phyloP scores from a whole-genome alignment of 352 stramenopile genomes.

The Phytopythium montanum region DNA sequence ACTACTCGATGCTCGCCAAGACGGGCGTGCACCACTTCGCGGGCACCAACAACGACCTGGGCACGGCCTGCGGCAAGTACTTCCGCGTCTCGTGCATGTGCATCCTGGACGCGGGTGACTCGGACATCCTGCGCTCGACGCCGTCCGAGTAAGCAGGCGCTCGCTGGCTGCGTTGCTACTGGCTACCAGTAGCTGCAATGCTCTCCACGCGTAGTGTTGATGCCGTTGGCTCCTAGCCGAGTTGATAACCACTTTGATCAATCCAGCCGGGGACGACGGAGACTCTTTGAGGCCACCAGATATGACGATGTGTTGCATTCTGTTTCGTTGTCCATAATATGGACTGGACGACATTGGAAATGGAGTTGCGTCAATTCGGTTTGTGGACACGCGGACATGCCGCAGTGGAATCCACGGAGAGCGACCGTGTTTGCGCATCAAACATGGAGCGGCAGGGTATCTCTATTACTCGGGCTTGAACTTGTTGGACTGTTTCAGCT shows the following conservation, averaged over 20 bases:
- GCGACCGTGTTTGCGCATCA: not conserved
- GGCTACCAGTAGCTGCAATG: too few species aligned
- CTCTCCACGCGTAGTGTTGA: not conserved
- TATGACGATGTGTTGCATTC: not conserved
- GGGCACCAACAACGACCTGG: slow-evolving; percentile 98
- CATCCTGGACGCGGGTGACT: slow-evolving; percentile 98
- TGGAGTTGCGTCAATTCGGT: not conserved
- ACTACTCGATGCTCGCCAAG: slow-evolving; percentile 99
- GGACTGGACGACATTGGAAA: not conserved
- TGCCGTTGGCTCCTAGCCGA: not conserved
- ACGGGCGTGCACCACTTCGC: slow-evolving; percentile 98
- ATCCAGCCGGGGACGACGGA: slow-evolving; percentile 2
- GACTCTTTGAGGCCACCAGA: slow-evolving; percentile 10
- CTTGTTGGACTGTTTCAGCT: slow-evolving; percentile 81
- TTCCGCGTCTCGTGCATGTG: slow-evolving; percentile 97
- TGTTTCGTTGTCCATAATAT: not conserved
- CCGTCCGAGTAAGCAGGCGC: slow-evolving; percentile 51
- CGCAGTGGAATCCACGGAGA: not conserved
- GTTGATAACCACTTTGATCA: slow-evolving; percentile 3
- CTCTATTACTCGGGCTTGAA: slow-evolving; percentile 72
- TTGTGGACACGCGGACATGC: too few species aligned
- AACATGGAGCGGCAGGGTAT: not conserved
- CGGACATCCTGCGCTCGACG: slow-evolving; percentile 95
- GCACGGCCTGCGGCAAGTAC: slow-evolving; percentile 99
- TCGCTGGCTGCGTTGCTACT: too few species aligned